Evolutionary conservation across 768 basidiomycete species (phyloP), one percentile per base, ranked within the genome.

Genomic region (Hortiboletus campestris): DNA sequence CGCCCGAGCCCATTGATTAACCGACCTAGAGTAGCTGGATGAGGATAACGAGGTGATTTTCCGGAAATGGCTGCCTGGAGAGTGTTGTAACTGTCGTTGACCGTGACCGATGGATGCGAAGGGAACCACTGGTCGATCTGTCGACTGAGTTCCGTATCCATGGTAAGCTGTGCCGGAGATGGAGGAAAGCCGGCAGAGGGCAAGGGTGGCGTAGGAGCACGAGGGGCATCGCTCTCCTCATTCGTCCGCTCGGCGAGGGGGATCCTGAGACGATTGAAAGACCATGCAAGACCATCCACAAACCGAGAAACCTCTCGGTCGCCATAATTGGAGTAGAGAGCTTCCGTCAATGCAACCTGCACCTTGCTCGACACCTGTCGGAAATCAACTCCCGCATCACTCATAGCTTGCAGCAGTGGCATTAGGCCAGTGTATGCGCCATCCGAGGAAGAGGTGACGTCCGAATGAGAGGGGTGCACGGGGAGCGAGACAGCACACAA

Each of bases 1-100:
- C 93, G 84, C 17, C 91, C 91, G 14, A 92, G 78, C 5, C 74
- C 72, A 55, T 84, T 81, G 63, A 95, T 85, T 22, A 97, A 73
- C 12, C 78, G 76, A 16, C 80, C 84, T 28, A 94, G 64, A 8
- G 77, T 75, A 13, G 70, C 70, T 3, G 83, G 75, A 9, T 75
- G 66, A 2, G 91, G 86, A 45, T 80, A 81, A 10, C 77, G 61
- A 20, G 80, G 78, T 4, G 65, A 62, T 28, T 69, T 20, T 3
- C 42, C 45, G 11, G 66, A 66, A n/a, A 82, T 56, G 9, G 78
- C 82, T 3, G 67, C 58, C 53, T 78, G 68, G 66, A 90, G 81
- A 9, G 76, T 66, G 4, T 67, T 59, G 65, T 81, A 90, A 2
- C 84, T 84, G 10, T 71, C 63, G 35, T 64, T 36, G 49, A 75